Percentiles rank a stretch among this genome's conserved stretches.
phyloP scores from a whole-genome alignment of 805 yeast genomes.

The Scheffersomyces coipomensis region DNA sequence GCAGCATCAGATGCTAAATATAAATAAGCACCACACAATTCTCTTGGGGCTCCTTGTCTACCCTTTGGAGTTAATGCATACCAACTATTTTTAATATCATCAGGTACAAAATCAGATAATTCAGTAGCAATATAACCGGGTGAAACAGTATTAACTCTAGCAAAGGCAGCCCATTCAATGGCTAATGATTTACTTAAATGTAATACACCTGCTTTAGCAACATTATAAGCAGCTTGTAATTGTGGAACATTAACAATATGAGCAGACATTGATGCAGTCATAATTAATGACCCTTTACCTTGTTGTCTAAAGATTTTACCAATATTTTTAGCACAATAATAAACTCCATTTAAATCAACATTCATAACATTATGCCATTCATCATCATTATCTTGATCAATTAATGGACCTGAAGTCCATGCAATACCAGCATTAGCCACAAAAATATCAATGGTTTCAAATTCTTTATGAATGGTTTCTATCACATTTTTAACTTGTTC shows the following conservation, averaged over 20 bases:
- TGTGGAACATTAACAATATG: slow-evolving; percentile 87
- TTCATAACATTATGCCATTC: slow-evolving; percentile 70
- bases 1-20: slow-evolving; percentile 82
- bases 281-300: slow-evolving; percentile 73
- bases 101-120: slow-evolving; percentile 44
- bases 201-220: slow-evolving; percentile 80
- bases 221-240: slow-evolving; percentile 81
- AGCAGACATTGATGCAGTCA: slow-evolving; percentile 89
- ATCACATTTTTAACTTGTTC: slow-evolving; percentile 36
- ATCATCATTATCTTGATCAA: slow-evolving; percentile 44
- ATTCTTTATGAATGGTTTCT: slow-evolving; percentile 26
- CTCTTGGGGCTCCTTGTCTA: slow-evolving; percentile 71
- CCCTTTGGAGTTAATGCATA: slow-evolving; percentile 61
- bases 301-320: slow-evolving; percentile 74
- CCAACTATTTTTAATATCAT: slow-evolving; percentile 37
- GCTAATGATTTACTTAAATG: slow-evolving; percentile 79
- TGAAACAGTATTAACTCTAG: slow-evolving; percentile 78
- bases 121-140: slow-evolving; percentile 88
- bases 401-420: slow-evolving; percentile 44
- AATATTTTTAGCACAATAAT: slow-evolving; percentile 71
- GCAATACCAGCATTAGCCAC: slow-evolving; percentile 50
- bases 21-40: slow-evolving; percentile 75
- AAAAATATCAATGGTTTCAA: slow-evolving; percentile 39
- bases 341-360: slow-evolving; percentile 77
- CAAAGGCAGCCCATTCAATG: slow-evolving; percentile 82